Conservation (phyloP, 2,329 filamentous ascomycete species). For the Stagonosporopsis rhizophila region DNA sequence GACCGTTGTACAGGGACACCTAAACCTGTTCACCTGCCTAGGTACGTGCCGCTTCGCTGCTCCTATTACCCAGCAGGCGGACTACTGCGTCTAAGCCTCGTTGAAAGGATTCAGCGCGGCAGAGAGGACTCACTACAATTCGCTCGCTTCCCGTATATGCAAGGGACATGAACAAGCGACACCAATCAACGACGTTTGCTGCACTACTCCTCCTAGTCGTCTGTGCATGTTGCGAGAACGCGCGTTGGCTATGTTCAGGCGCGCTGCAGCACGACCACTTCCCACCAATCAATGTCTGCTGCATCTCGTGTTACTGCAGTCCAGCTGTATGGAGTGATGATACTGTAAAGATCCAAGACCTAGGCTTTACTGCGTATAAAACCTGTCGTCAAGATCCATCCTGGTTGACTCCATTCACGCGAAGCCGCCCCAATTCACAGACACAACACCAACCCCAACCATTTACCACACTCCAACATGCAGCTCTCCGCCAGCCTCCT, state of each 20-base stretch:
- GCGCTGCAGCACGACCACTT: neutral
- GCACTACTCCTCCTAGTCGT: neutral
- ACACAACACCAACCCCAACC: neutral
- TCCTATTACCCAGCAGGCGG: neutral
- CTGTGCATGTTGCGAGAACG: neutral
- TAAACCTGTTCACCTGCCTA: neutral
- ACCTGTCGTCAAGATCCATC: neutral
- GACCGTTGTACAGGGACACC: neutral
- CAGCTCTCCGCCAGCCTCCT: neutral
- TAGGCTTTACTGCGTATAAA: neutral
- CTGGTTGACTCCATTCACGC: neutral
- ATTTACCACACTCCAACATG: neutral
- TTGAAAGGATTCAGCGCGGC: neutral
- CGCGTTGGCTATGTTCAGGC: neutral
- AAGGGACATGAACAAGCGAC: neutral
- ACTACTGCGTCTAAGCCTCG: neutral
- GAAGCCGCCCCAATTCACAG: neutral
- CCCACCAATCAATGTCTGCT: neutral
- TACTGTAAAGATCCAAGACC: neutral
- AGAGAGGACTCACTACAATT: neutral
- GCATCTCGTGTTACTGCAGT: neutral
- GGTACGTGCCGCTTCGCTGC: neutral
- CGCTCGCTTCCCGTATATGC: neutral
- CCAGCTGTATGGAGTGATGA: neutral
- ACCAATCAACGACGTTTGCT: neutral